Percentiles rank a stretch among this genome's conserved stretches.
Evolutionary conservation across 2,329 filamentous ascomycete genomes (phyloP).

Genomic region (Geosmithia morbida): DNA sequence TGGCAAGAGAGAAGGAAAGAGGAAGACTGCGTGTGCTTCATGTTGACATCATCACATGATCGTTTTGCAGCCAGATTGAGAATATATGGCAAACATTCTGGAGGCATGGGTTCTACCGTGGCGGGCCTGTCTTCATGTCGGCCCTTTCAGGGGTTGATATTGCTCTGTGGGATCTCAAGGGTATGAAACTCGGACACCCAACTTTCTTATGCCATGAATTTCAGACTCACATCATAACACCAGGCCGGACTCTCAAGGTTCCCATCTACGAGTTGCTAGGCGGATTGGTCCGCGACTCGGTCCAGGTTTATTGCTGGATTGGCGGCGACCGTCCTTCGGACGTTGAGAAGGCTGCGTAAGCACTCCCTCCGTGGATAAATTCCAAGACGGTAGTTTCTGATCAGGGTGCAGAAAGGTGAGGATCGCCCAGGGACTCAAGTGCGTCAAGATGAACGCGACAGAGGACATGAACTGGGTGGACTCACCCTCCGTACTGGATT

Average conservation of each 20-base stretch:
- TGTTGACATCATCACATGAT: background rate
- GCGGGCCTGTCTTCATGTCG: constrained; percentile 69
- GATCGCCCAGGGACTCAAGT: constrained; percentile 46
- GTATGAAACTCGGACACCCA: constrained; percentile 7
- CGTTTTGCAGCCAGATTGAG: constrained; percentile 49
- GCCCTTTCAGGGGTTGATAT: constrained; percentile 67
- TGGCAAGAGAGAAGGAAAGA: background rate
- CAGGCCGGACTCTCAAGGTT: constrained; percentile 37
- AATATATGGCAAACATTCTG: constrained; percentile 67
- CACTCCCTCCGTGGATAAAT: background rate
- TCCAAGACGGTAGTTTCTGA: constrained; percentile 15
- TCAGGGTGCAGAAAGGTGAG: constrained; percentile 23
- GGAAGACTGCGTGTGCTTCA: background rate
- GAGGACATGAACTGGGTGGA: constrained; percentile 67
- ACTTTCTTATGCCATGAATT: background rate
- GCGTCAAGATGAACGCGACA: constrained; percentile 70
- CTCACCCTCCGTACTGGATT: constrained; percentile 47
- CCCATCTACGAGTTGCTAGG: constrained; percentile 63
- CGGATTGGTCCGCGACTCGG: constrained; percentile 55
- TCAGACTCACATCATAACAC: background rate
- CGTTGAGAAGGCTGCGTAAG: constrained; percentile 46
- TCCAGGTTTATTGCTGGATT: constrained; percentile 68
- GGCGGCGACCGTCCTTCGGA: constrained; percentile 58
- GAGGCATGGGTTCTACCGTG: constrained; percentile 60
- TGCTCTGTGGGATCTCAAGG: constrained; percentile 66